Base-by-base conservation (phyloP, 225 moss, liverwort and hornwort species). In the Pseudoscleropodium purum region DNA sequence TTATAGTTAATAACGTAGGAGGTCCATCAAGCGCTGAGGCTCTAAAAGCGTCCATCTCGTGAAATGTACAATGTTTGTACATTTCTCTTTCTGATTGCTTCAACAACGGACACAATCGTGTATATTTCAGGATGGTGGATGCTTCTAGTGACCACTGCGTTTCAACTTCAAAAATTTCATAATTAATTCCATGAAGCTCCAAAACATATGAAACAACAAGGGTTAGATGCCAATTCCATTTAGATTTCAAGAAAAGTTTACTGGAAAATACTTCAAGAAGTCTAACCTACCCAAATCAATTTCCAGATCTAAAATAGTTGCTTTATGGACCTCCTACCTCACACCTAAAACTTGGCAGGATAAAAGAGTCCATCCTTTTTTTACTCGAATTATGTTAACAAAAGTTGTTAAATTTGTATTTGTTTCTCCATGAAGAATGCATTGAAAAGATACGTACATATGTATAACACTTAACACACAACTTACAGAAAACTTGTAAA, bases 41-140 rank as follows among this genome's bases (percentile, higher is more conserved):
- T 47, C 18, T 47, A 2, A 18, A 12, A 75, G 31, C 2, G 2
- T 4, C 4, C 5, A 31, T 0, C 45, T 75, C 18, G 0, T 30
- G 11, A 75, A 47, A 7, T 31, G 47, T 7, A 75, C 30, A 30
- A 30, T 18, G 1, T 18, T 47, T 47, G 31, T 31, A 11, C 30
- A 75, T 18, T 47, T 2, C 31, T 1, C 45, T 18, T 29, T 74
- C 74, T 74, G 10, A 45, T 47, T 30, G 31, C 30, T 31, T 30
- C 27, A 0, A 2, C 43, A 73, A 29, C 3, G 8, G 13, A 14
- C 13, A 39, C 51, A 27, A 27, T 43, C 3, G 3, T 43, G 27
- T 6, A 73, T 0, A 10, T 16, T 73, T 73, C 2, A 20, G 5
- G 39, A 36, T n/a, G 20, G 23, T 25, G 15, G 5, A 16, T 1